Evolutionary conservation across 768 basidiomycete species (phyloP).

Genomic region (Krasilnikovozyma curviuscula): DNA sequence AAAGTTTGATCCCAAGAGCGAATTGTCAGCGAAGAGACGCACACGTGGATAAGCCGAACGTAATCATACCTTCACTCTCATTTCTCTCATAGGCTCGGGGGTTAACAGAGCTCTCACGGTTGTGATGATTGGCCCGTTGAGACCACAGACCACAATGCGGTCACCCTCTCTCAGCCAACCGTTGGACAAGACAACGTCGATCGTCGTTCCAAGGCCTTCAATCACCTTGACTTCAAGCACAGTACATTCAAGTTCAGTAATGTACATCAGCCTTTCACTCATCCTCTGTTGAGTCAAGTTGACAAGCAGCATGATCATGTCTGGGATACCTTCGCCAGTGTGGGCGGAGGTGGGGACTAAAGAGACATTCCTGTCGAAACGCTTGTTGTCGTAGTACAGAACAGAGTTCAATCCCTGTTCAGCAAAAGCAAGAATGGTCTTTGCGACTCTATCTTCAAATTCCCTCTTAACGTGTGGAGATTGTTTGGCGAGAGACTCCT

Average conservation of each 20-base stretch:
- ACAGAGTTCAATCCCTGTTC: constrained; percentile 90
- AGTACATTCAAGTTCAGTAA: constrained; percentile 91
- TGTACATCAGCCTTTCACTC: constrained; percentile 94
- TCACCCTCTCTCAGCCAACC: constrained; percentile 82
- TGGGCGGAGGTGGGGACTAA: constrained; percentile 94
- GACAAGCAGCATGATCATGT: constrained; percentile 97
- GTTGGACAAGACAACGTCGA: constrained; percentile 89
- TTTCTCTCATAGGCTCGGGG: constrained; percentile 83
- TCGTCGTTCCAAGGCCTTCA: constrained; percentile 92
- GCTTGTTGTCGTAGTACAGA: constrained; percentile 96
- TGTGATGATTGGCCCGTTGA: constrained; percentile 92
- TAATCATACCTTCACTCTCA: constrained; percentile 66
- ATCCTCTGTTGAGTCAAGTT: constrained; percentile 95
- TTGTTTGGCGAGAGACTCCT: constrained; percentile 72
- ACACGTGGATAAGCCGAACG: background rate
- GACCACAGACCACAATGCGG: constrained; percentile 82
- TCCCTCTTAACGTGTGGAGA: constrained; percentile 59
- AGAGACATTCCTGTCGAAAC: constrained; percentile 77
- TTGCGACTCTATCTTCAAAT: constrained; percentile 69
- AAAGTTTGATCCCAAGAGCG: background rate
- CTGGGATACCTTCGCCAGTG: constrained; percentile 94
- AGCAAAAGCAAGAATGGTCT: constrained; percentile 83
- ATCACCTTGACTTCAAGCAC: constrained; percentile 97
- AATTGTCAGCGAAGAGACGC: background rate
- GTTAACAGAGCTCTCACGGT: constrained; percentile 84